Base-by-base conservation (phyloP, 306 rosid genomes). In the Gynostemma pentaphyllum region DNA sequence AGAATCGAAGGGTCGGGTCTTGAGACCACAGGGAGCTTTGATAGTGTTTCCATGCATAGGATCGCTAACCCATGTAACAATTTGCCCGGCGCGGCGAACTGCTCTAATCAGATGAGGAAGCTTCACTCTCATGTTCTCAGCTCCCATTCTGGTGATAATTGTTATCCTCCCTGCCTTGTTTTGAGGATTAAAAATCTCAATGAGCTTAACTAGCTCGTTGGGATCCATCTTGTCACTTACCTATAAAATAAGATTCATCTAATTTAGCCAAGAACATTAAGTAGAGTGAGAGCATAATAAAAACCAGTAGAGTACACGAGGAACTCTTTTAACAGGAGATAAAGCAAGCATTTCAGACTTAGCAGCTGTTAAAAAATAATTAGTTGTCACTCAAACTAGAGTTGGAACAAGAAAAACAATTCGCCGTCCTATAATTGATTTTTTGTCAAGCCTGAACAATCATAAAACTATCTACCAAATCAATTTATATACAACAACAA, bases 31-130 rank as follows among this genome's bases (percentile, higher is more conserved):
- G 1, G 99, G 99, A 72, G 99, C 99, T 69, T 92, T 92, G 4
- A 92, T 92, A 74, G 99, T 92, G 84, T 92, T 92, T 47, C 99
- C 99, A 69, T 92, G 99, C 99, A 92, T 92, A 40, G 99, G 99
- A 70, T 92, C 99, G 29, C 95, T 88, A 78, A 92, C 96, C 99
- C 99, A 92, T 36, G 99, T 88, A 77, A 92, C 99, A 70, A 86
- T 79, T 64, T 86, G 96, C 12, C 99, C 96, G 13, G 96, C 78
- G 68, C 94, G 50, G 15, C 95, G 86, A 41, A 92, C 94, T 13
- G 99, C 99, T 74, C 99, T 76, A 72, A 92, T 92, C 48, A 92
- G 83, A 76, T 92, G 96, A 37, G 99, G 96, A 74, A 92, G 99
- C 76, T 92, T 92, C 74, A 92, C 99, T 72, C 99, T 84, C 99